Base-by-base conservation (phyloP, 164 flowering plant species). In the Piper betle region DNA sequence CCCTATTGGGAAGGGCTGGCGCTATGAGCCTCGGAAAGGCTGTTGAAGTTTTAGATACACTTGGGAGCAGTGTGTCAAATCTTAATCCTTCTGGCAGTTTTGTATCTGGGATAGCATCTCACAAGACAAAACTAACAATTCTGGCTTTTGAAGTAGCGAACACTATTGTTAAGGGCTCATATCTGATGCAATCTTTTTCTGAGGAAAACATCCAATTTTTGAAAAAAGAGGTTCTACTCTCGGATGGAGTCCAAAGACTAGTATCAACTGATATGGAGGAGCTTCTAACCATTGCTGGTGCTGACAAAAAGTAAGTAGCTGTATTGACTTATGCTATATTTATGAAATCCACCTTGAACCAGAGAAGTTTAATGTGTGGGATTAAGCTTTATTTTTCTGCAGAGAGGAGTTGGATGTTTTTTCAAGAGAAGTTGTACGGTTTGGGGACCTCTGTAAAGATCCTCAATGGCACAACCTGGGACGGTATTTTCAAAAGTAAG, bases 371-470 rank as follows among this genome's bases (percentile, higher is more conserved):
- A 19, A n/a, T 9, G 50, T 46, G 15, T 46, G 10, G 8, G 50
- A 46, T 46, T 10, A 8, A 46, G 9, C 11, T 15, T 46, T 46
- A 2, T 15, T 10, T 58, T 58, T 37, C 33, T 59, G 59, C 83
- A 91, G 97, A 79, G 94, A 86, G 60, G 97, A 91, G 68, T 67
- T 91, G 64, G 79, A 83, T 66, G 67, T 82, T 16, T 84, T 91
- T 71, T 74, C 91, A 13, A 78, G 87, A 57, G 97, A 91, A 77
- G 96, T 91, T 25, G 81, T 88, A 39, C 82, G 97, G 12, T 91
- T 91, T 76, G 97, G 97, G 59, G 81, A 91, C 72, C 85, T 87
- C 20, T 91, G 97, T 71, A 91, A 83, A 79, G 96, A 91, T 81
- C 96, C 93, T 66, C 93, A 91, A 66, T 91, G 88, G 87, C 97